Percentiles rank a stretch among this genome's conserved stretches.
These are phyloP conservation scores for Skeletonema menzelii DNA, from an alignment of 108 stramenopile genomes.

Conservation along the genomic window DNA sequence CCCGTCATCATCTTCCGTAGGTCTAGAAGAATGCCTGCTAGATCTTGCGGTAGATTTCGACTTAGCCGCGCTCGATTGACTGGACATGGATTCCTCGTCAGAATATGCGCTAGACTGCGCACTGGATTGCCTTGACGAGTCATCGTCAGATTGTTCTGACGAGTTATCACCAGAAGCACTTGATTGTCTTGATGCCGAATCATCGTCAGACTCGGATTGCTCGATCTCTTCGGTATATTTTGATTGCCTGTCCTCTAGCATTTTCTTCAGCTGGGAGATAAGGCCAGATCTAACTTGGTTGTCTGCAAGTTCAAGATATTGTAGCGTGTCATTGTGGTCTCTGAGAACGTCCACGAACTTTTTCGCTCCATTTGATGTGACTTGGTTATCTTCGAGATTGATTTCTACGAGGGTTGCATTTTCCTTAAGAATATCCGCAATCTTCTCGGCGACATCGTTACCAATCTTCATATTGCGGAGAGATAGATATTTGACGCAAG, in stretches of 20 bases:
- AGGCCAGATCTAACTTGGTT: background rate
- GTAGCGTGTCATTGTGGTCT: background rate
- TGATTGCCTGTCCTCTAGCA: background rate
- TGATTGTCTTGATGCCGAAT: background rate
- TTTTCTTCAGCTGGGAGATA: background rate
- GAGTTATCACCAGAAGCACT: background rate
- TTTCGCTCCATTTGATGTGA: slow-evolving; percentile 5
- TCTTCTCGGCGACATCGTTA: slow-evolving; percentile 17
- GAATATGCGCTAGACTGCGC: background rate
- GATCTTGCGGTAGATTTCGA: background rate
- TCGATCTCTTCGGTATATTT: background rate
- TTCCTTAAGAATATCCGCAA: slow-evolving; percentile 7
- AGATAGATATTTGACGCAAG: slow-evolving; percentile 6
- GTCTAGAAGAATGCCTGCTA: background rate
- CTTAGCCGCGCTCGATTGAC: background rate
- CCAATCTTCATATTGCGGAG: slow-evolving; percentile 27
- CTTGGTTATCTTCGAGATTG: slow-evolving; percentile 3
- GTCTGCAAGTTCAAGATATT: slow-evolving; percentile 1
- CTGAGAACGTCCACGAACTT: background rate
- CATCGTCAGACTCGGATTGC: background rate
- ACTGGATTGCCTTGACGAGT: background rate
- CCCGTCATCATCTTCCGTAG: background rate
- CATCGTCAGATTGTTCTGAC: background rate
- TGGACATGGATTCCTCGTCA: background rate
- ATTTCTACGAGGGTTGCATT: slow-evolving; percentile 10